Evolutionary conservation across 371 early-diverging fungal species (phyloP).

Genomic region (Rhizomucor pusillus): DNA sequence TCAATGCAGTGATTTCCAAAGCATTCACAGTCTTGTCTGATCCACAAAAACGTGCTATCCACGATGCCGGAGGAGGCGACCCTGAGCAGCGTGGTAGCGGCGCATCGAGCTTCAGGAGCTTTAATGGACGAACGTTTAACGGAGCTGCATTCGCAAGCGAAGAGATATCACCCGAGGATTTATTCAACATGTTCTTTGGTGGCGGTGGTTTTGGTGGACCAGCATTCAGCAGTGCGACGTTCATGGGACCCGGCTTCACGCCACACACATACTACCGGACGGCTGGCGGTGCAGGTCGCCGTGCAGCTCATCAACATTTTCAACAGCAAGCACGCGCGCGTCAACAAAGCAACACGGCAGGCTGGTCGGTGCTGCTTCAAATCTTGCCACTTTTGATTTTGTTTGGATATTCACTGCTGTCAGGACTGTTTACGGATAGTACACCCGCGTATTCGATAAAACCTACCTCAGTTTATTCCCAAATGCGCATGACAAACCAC

Average conservation of each 20-base stretch:
- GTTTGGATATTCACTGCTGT: constrained; percentile 41
- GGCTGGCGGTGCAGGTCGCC: constrained; percentile 15
- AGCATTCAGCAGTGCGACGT: constrained; percentile 48
- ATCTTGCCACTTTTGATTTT: constrained; percentile 39
- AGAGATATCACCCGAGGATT: constrained; percentile 91
- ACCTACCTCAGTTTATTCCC: constrained; percentile 35
- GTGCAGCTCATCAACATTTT: constrained; percentile 1
- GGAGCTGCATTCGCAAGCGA: constrained; percentile 45
- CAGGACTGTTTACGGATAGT: constrained; percentile 37
- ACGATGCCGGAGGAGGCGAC: constrained; percentile 86
- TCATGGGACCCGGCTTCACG: constrained; percentile 46
- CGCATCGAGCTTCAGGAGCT: constrained; percentile 2
- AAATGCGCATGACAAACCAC: constrained; percentile 28
- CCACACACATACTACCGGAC: constrained; percentile 11
- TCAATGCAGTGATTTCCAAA: constrained; percentile 73
- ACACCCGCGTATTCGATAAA: constrained; percentile 38
- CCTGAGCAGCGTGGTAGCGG: constrained; percentile 39
- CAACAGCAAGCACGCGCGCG: constrained; percentile 15
- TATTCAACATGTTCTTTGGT: constrained; percentile 96
- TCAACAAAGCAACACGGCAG: constrained; percentile 15
- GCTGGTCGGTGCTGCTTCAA: constrained; percentile 37
- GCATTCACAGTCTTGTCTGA: constrained; percentile 90
- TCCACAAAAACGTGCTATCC: constrained; percentile 77
- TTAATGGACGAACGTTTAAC: constrained; percentile 19
- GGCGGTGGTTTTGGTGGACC: constrained; percentile 48